Evolutionary conservation across 106 monocot species (phyloP), one percentile per base, ranked within the genome.

Genomic region (Dendrobium huoshanense): DNA sequence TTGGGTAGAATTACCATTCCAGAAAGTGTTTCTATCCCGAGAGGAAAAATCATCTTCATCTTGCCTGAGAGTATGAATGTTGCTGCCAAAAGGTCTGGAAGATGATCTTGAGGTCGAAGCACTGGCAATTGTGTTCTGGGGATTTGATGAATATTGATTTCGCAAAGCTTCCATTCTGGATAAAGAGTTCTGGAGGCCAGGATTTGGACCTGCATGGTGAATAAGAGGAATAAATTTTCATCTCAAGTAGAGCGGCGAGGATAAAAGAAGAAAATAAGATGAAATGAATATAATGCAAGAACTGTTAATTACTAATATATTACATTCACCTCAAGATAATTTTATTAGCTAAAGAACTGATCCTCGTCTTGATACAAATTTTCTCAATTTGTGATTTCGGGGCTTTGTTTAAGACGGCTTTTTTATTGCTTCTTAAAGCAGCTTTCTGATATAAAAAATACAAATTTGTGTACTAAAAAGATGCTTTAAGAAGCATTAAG

Each of bases 1-100:
- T 80, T 96, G 87, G 18, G 96, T 96, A 74, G 96, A 96, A 79
- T 96, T 96, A 20, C 96, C 96, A 79, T 96, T 96, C 96, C 96
- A 96, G 73, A 88, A 96, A 20, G 84, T 78, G 42, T 96, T 96
- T 72, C 88, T 84, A 68, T 94, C 93, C 48, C 70, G 77, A 41
- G 84, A 79, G 15, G 81, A 82, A n/a, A 61, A 79, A 56, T 96
- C 87, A 37, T 86, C 84, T 75, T 93, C 88, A 59, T 93, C 78
- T 31, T 87, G 83, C 41, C 89, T 90, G 22, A 96, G 83, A 19
- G 94, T 96, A 70, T 90, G 96, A 56, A 96, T 87, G 77, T 96
- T 96, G 85, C 90, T 90, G 20, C 90, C 88, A 80, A 85, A 88
- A 75, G 86, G 83, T 74, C 84, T 86, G 0, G 91, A 72, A 43